phyloP scores from a whole-genome alignment of 176 grass and related monocot species.

The Juncus inflexus region DNA sequence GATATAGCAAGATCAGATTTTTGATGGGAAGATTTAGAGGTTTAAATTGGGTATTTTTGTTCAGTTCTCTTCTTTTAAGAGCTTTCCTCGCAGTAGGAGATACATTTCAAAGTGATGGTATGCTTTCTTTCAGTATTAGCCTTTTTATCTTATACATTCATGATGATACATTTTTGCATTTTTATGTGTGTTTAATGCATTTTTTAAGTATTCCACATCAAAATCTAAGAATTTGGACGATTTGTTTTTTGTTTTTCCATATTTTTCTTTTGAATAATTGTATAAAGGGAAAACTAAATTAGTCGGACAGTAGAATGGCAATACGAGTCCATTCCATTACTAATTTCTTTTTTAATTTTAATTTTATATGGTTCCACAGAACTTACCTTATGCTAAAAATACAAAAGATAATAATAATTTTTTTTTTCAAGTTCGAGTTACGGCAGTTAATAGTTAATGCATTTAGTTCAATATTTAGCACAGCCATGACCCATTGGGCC shows the following conservation, averaged over 20 bases:
- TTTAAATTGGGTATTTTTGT: constrained; percentile 21
- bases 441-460: too few species aligned
- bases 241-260: background rate
- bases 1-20: background rate
- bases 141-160: constrained; percentile 1
- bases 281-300: too few species aligned
- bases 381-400: too few species aligned
- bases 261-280: background rate
- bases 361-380: too few species aligned
- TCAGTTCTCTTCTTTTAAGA: constrained; percentile 15
- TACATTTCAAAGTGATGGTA: constrained; percentile 35
- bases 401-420: too few species aligned
- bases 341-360: too few species aligned
- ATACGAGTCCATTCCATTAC: background rate
- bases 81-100: constrained; percentile 21
- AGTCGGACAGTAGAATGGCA: background rate
- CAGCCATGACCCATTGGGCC: too few species aligned
- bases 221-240: background rate
- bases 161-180: background rate
- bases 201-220: background rate
- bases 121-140: constrained; percentile 7
- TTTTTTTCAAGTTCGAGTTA: too few species aligned
- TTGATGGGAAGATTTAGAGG: constrained; percentile 2
- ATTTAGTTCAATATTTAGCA: too few species aligned
- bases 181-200: background rate